Evolutionary conservation across 1,284 basidiomycete species (phyloP), one percentile per base, ranked within the genome.

Genomic region (Ceratobasidium sp.): DNA sequence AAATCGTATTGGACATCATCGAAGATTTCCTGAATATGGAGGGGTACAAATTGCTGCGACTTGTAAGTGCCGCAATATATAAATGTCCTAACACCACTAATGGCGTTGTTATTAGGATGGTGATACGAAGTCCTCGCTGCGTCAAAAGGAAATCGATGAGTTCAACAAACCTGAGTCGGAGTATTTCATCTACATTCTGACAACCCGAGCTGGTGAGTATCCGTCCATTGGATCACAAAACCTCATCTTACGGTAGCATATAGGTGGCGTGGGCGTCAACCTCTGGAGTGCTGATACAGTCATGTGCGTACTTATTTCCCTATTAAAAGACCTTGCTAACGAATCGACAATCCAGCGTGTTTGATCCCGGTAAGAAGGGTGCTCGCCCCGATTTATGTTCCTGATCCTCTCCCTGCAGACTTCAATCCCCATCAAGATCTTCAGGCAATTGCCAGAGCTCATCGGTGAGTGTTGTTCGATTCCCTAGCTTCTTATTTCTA

Each of bases 131-230:
- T 89, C 91, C 73, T 84, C 84, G 23, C 87, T 88, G 71, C 87
- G 98, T 66, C 96, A 98, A 75, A 95, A 93, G 76, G 88, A 87
- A 50, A 97, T 98, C 86, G 95, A 98, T 74, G 87, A 88, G 72
- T 98, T 92, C 81, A 98, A 98, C 77, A 87, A 85, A 42, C 87
- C 88, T 1, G 85, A 84, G 58, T 96, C 94, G 1, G 92, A 96
- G 57, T 80, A 90, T 69, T 95, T 95, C 77, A 88, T 98, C 72
- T 98, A 93, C 77, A 80, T 99, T 8, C 82, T 99, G 41, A 92
- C 93, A 3, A 99, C 97, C 29, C 87, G 97, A 52, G 97, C 97
- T 44, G 96, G 96, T 71, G 91, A 95, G 95, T 33, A 2, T 79
- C 16, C 16, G 14, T 46, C 83, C 84, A 88, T 80, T 68, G 75